Evolutionary conservation across 2,329 filamentous ascomycete species (phyloP).

Genomic region (Coleophoma cylindrospora): DNA sequence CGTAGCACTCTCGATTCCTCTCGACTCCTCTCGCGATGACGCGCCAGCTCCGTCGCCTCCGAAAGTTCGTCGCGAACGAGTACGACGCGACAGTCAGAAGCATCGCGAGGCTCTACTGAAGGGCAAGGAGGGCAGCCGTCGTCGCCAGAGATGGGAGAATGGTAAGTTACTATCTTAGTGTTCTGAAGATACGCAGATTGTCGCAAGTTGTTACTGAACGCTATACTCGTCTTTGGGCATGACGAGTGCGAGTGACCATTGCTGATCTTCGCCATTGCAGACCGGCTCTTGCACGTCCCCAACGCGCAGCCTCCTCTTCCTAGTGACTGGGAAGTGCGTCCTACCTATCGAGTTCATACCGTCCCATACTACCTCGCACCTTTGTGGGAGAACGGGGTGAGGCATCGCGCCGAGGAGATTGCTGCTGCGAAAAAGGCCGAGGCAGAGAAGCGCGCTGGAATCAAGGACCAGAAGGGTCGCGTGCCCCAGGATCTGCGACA

Average conservation of each 20-base stretch:
- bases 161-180: constrained; percentile 45
- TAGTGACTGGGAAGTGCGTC: constrained; percentile 75
- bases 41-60: constrained; percentile 20
- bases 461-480: constrained; percentile 39
- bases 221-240: constrained; percentile 6
- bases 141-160: constrained; percentile 92
- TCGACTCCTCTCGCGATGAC: constrained; percentile 50
- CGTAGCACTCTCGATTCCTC: constrained; percentile 66
- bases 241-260: constrained; percentile 6
- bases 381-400: constrained; percentile 68
- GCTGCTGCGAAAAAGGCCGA: constrained; percentile 32
- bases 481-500: constrained; percentile 78
- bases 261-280: constrained; percentile 37
- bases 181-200: not conserved
- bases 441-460: constrained; percentile 18
- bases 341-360: constrained; percentile 71
- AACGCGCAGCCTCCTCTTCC: constrained; percentile 78
- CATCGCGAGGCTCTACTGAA: constrained; percentile 53
- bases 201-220: not conserved
- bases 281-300: constrained; percentile 81
- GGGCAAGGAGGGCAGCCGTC: constrained; percentile 84
- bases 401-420: constrained; percentile 45
- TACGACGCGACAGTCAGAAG: constrained; percentile 57
- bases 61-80: constrained; percentile 21
- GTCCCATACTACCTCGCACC: constrained; percentile 88